Evolutionary conservation across 805 yeast species (phyloP).

Genomic region (Blastobotrys americana): DNA sequence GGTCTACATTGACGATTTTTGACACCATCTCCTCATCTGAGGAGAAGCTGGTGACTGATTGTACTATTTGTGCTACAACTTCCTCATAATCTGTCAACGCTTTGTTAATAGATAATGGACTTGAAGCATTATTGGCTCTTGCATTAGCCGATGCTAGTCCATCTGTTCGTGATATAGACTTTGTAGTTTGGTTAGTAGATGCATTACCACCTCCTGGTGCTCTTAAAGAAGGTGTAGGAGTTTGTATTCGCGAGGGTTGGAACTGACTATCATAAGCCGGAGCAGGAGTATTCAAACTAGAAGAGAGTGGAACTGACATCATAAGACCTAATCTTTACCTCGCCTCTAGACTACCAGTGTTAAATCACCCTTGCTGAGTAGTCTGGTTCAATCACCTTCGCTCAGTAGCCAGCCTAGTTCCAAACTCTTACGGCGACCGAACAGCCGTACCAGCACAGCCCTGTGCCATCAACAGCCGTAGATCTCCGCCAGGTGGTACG

Average conservation of each 20-base stretch:
- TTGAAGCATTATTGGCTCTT: neutral
- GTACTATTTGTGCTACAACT: conserved; percentile 18
- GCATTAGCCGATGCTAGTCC: neutral
- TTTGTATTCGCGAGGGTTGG: conserved; percentile 2
- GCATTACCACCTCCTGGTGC: neutral
- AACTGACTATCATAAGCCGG: conserved; percentile 8
- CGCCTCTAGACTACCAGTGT: no score
- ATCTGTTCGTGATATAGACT: neutral
- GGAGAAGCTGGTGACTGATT: conserved; percentile 25
- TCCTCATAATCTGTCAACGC: conserved; percentile 1
- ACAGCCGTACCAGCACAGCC: no score
- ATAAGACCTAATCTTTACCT: no score
- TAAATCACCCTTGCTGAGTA: no score
- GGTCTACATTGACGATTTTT: conserved; percentile 24
- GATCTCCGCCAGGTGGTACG: no score
- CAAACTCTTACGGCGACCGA: no score
- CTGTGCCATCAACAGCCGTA: no score
- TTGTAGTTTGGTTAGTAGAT: neutral
- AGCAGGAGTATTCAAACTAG: conserved; percentile 5
- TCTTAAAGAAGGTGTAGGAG: neutral
- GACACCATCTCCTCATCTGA: conserved; percentile 23
- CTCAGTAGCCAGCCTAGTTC: no score
- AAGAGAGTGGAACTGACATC: conserved; percentile 2
- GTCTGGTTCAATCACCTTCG: no score
- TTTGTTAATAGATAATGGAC: neutral